Conservation (phyloP, 2,329 filamentous ascomycete species). For the Simplicillium sp. region DNA sequence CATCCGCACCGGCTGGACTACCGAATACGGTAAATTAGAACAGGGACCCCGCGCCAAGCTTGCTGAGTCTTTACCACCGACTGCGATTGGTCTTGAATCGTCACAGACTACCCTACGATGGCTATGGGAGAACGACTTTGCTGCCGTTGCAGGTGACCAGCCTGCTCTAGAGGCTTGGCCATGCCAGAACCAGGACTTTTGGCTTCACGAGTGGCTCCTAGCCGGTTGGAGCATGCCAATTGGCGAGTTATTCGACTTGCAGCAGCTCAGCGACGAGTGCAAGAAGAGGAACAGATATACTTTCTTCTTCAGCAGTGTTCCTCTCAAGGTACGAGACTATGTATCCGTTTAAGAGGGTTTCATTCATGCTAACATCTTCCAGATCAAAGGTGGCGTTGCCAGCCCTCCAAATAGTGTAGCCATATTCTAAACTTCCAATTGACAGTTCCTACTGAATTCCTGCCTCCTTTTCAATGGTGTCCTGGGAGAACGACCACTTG, state of each 20-base stretch:
- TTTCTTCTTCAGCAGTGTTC: slow-evolving; percentile 30
- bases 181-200: slow-evolving; percentile 18
- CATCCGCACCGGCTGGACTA: slow-evolving; percentile 41
- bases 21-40: slow-evolving; percentile 28
- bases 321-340: slow-evolving; percentile 17
- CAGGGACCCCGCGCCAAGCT: slow-evolving; percentile 25
- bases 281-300: slow-evolving; percentile 20
- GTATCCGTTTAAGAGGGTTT: background rate
- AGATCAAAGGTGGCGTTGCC: slow-evolving; percentile 25
- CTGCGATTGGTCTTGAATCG: slow-evolving; percentile 34
- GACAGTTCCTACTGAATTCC: slow-evolving; percentile 4
- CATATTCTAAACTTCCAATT: slow-evolving; percentile 19
- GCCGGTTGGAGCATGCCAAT: slow-evolving; percentile 43
- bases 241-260: slow-evolving; percentile 37
- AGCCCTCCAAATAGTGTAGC: slow-evolving; percentile 28
- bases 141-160: slow-evolving; percentile 46
- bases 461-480: slow-evolving; percentile 37
- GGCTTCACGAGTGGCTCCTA: slow-evolving; percentile 33
- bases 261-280: slow-evolving; percentile 25
- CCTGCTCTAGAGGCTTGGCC: slow-evolving; percentile 42
- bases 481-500: slow-evolving; percentile 38
- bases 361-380: background rate
- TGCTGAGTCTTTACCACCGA: slow-evolving; percentile 17
- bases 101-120: slow-evolving; percentile 39
- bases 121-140: slow-evolving; percentile 47